These are phyloP conservation scores for Amylocarpus encephaloides DNA, from an alignment of 2,329 filamentous ascomycete species.

Conservation along the genomic window DNA sequence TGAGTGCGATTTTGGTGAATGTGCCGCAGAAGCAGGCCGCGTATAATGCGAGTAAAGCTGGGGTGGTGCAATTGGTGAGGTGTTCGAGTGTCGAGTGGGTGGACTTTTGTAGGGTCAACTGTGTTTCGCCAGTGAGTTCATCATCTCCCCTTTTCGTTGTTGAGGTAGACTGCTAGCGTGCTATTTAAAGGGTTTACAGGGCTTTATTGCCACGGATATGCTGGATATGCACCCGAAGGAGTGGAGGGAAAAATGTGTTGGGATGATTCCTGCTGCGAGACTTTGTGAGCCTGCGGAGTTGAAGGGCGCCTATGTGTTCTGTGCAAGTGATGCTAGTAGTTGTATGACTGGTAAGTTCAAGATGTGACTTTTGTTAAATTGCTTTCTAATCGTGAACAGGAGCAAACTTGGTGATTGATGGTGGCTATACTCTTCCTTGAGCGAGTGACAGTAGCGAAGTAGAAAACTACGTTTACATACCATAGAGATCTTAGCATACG, in stretches of 20 bases:
- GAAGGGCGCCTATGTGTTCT: constrained; percentile 40
- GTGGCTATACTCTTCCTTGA: constrained; percentile 25
- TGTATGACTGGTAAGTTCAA: constrained; percentile 42
- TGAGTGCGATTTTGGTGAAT: constrained; percentile 26
- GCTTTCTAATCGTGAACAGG: neutral
- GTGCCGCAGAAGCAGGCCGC: constrained; percentile 37
- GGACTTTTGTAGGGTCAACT: constrained; percentile 37
- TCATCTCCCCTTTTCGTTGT: too few species aligned
- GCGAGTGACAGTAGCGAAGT: neutral
- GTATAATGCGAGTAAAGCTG: constrained; percentile 40
- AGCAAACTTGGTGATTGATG: constrained; percentile 26
- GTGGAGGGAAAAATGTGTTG: constrained; percentile 13
- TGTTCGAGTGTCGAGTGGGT: constrained; percentile 40
- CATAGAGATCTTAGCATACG: too few species aligned
- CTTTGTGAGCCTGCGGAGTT: constrained; percentile 29
- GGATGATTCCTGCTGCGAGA: constrained; percentile 13
- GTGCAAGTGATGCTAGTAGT: constrained; percentile 53
- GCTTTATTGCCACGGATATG: constrained; percentile 21
- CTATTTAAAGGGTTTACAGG: too few species aligned
- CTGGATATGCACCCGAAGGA: constrained; percentile 28
- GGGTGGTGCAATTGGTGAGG: constrained; percentile 36
- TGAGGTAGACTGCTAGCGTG: too few species aligned
- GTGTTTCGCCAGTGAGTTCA: too few species aligned
- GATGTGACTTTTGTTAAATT: neutral
- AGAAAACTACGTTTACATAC: too few species aligned